Evolutionary conservation across 2,329 filamentous ascomycete species (phyloP).

Genomic region (Botrytis porri): DNA sequence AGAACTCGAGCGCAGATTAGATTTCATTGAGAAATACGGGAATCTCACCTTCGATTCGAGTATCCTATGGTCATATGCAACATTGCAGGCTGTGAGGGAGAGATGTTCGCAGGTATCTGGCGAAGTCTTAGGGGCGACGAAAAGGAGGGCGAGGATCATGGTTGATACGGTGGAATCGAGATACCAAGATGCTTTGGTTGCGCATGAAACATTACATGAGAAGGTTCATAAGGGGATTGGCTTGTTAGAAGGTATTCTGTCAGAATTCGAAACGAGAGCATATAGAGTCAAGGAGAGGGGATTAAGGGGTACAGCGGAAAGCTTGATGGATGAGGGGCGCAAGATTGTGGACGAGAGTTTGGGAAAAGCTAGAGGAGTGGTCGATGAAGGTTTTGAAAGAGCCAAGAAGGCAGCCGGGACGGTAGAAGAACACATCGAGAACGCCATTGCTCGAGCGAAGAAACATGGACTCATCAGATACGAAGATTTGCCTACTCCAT

Average conservation of each 20-base stretch:
- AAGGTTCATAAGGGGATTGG: constrained; percentile 87
- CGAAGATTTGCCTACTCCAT: constrained; percentile 84
- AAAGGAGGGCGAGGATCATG: constrained; percentile 79
- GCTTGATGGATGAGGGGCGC: constrained; percentile 73
- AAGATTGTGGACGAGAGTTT: constrained; percentile 78
- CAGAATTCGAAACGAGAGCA: constrained; percentile 79
- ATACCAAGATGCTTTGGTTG: constrained; percentile 81
- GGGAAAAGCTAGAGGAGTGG: constrained; percentile 68
- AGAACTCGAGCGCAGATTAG: constrained; percentile 81
- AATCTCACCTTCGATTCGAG: constrained; percentile 80
- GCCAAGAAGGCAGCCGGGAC: constrained; percentile 79
- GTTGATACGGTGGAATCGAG: constrained; percentile 87
- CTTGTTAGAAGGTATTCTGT: constrained; percentile 79
- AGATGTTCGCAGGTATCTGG: constrained; percentile 88
- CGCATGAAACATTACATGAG: constrained; percentile 83
- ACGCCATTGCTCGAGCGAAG: constrained; percentile 70
- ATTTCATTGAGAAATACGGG: constrained; percentile 84
- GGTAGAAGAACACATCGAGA: constrained; percentile 79
- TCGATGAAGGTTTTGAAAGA: constrained; percentile 77
- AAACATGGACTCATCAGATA: constrained; percentile 83
- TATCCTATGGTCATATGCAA: constrained; percentile 79
- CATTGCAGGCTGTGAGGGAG: constrained; percentile 80
- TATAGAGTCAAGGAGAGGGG: constrained; percentile 77
- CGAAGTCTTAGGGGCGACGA: constrained; percentile 83
- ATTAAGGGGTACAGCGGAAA: constrained; percentile 67